Evolutionary conservation across 2,329 filamentous ascomycete genomes (phyloP), one percentile per base, ranked within the genome.

Genomic region (Aspergillus melleus): DNA sequence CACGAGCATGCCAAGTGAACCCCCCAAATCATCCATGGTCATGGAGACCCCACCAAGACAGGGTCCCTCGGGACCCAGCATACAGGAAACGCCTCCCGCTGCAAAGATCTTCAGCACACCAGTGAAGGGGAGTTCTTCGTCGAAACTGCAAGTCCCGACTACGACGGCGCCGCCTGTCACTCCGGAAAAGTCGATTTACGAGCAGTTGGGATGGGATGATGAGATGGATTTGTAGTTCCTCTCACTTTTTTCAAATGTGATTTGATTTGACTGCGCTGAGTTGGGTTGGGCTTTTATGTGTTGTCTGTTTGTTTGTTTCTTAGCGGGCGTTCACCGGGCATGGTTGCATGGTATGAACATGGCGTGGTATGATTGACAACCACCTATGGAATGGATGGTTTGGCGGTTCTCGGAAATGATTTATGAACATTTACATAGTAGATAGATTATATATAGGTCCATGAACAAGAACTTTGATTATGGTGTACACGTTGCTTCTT

Each of bases 181-280:
- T 8, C 72, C 70, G 19, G 72, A 75, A 56, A 75, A 74, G 54
- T 66, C 77, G 9, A 76, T 80, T 49, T 80, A 80, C 58, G 75
- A 75, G 59, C 69, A 74, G 50, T 61, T 81, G 53, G 79, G 79
- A 54, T 81, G 79, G 79, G 74, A 79, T 61, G 75, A 77, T 58
- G 74, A 78, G 57, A 57, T 66, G 60, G 60, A 54, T 36, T 56
- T 63, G 55, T 65, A 57, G 60, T 80, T 10, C 9, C 16, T 24
- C 10, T 39, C n/a, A 22, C 22, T 36, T 29, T 19, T 32, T 5
- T 14, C 4, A 12, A 10, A 36, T 36, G 32, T 5, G 14, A 9
- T 9, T 29, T 29, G 6, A 6, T 29, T 29, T 29, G 26, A 29
- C 26, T 29, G 26, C 6, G 8, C 26, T 29, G 8, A 29, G 26